phyloP scores from a whole-genome alignment of 805 yeast genomes.

The Kuraishia floccosa region DNA sequence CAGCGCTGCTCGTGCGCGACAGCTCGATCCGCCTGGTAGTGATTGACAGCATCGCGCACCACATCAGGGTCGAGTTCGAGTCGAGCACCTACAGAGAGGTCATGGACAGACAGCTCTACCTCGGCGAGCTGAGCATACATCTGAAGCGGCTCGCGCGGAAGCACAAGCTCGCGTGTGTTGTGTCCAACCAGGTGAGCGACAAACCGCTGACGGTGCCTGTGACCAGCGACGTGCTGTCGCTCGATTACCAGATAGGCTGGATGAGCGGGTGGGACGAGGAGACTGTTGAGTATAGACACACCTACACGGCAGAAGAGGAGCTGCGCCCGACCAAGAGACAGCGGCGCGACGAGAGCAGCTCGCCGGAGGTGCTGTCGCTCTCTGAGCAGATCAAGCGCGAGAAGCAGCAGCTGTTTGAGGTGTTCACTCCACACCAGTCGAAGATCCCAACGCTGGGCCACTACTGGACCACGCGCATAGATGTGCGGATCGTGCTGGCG shows the following conservation, averaged over 20 bases:
- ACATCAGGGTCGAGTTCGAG: conserved; percentile 51
- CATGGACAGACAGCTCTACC: conserved; percentile 27
- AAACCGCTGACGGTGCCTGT: conserved; percentile 23
- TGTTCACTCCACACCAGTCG: conserved; percentile 16
- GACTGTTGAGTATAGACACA: conserved; percentile 19
- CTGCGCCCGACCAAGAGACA: not conserved
- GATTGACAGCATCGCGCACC: conserved; percentile 80
- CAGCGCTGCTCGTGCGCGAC: conserved; percentile 32
- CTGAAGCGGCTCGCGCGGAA: conserved; percentile 37
- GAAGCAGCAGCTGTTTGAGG: conserved; percentile 14
- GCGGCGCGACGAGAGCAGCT: conserved; percentile 2
- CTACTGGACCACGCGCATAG: conserved; percentile 40
- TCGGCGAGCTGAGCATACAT: conserved; percentile 29
- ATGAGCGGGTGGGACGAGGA: conserved; percentile 63
- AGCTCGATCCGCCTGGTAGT: conserved; percentile 41
- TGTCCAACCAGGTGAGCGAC: conserved; percentile 76
- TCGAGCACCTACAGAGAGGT: conserved; percentile 20
- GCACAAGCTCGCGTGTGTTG: conserved; percentile 46
- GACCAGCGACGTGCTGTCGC: conserved; percentile 23
- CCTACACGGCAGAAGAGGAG: not conserved
- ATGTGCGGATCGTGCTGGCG: conserved; percentile 33
- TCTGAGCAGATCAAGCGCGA: conserved; percentile 13
- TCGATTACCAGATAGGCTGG: conserved; percentile 63
- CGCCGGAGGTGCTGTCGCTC: conserved; percentile 8
- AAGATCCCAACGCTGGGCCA: conserved; percentile 45